Evolutionary conservation across 1,284 basidiomycete genomes (phyloP), one percentile per base, ranked within the genome.

Genomic region (Sanguinoderma infundibulare): DNA sequence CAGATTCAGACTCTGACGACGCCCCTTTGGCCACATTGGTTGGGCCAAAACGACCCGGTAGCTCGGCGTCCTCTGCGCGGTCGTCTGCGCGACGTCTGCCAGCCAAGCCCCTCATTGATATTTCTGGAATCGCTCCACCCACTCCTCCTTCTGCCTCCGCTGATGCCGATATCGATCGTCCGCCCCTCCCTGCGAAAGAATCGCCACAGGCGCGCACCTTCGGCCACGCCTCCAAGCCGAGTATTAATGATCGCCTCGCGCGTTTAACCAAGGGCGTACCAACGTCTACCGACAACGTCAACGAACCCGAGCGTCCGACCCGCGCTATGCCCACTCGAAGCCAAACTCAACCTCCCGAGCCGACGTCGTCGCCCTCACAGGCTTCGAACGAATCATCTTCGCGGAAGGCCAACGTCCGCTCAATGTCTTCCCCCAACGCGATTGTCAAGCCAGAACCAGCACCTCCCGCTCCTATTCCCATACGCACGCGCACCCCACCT

Each of bases 381-480:
- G 38, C 63, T 15, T 62, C 67, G 5, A 54, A 67, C 17, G 53
- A 68, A 2, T 42, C 53, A 14, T 63, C 69, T 6, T 63, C 70
- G 5, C 59, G 58, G 49, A 64, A 66, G 61, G 58, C 60, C 10
- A 70, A 72, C 35, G 66, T 67, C 5, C 69, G 70, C 17, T 73
- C 70, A 20, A 62, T 67, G 61, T 70, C 70, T 24, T 68, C 71
- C 5, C 68, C 70, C 4, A 70, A 70, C 47, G 67, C 70, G 17
- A 65, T 64, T 24, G 64, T 68, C 20, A 69, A 69, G 35, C n/a
- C 54, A 40, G 68, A 72, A 32, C 53, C 70, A 7, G 62, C 70
- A 20, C 75, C 73, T 28, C 85, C 90, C 57, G 80, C 84, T 15
- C 89, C 89, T 1, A 89, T 87, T 26, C 83, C 83, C 14, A 88